Evolutionary conservation across 164 flowering plant genomes (phyloP), one percentile per base, ranked within the genome.

Genomic region (Nymphaea colorata): DNA sequence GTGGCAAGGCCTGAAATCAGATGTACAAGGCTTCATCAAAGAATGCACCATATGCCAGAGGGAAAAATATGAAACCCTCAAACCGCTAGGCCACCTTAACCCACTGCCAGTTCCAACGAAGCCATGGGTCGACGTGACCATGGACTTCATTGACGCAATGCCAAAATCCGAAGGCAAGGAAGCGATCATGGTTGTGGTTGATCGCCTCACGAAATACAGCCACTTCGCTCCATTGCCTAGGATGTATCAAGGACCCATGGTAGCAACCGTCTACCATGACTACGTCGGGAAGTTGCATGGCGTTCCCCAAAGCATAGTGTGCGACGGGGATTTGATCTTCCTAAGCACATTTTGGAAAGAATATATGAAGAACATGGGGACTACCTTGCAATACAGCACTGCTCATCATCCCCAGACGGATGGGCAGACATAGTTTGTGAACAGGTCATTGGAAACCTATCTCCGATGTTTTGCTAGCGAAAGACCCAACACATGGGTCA

Each of bases 331-430:
- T 66, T 15, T 17, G 5, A 2, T 43, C 4, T 66, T 66, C 3
- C 5, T 18, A 10, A 7, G 3, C 3, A n/a, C 43, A 14, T 66
- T 66, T 18, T 66, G 67, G 67, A n/a, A 11, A 55, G 67, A 44
- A 11, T 44, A 43, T 2, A 43, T 66, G 11, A 66, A 15, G 6
- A 16, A 17, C 4, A 17, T 12, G 25, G 59, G 67, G 4, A 3
- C 57, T 16, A n/a, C 4, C 4, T 36, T 44, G 4, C 53, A 66
- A 0, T 43, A 43, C 10, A 15, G n/a, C 4, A 6, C 57, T 5
- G 4, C 63, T 4, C 6, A 44, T 11, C 67, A 66, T 55, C 57
- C 57, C 4, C 67, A 66, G 3, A 66, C 59, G 55, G 67, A 66
- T 61, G 63, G 63, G 10, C 63, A 61, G 41, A 61, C 63, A 2